Conservation (phyloP, 768 basidiomycete species). For the Tricholoma sp. region DNA sequence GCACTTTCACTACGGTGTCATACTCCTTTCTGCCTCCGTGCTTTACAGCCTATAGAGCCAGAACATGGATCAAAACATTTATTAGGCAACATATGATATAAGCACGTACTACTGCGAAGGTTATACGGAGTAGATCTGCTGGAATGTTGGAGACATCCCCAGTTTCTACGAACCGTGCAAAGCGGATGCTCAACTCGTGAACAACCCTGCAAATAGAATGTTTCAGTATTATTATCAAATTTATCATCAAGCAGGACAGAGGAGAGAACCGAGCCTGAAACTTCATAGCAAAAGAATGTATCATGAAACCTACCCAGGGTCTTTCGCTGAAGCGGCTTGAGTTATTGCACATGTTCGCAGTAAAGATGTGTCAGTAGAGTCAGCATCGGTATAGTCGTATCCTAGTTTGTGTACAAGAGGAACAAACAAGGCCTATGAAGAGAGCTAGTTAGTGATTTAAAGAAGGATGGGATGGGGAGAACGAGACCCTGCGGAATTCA, state of each 20-base stretch:
- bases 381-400: slow-evolving; percentile 63
- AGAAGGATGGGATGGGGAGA: background rate
- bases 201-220: slow-evolving; percentile 47
- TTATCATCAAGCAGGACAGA: background rate
- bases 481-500: slow-evolving; percentile 49
- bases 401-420: slow-evolving; percentile 80
- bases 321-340: slow-evolving; percentile 32
- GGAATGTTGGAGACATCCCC: slow-evolving; percentile 77
- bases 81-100: background rate
- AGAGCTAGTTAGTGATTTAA: background rate
- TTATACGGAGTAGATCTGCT: slow-evolving; percentile 63
- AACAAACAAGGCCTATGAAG: slow-evolving; percentile 50
- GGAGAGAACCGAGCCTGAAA: no score
- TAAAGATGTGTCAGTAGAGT: slow-evolving; percentile 62
- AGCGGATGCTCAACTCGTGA: slow-evolving; percentile 64
- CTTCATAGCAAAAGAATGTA: background rate
- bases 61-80: slow-evolving; percentile 1
- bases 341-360: slow-evolving; percentile 72
- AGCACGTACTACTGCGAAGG: slow-evolving; percentile 45
- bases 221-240: background rate
- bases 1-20: slow-evolving; percentile 62
- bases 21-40: slow-evolving; percentile 74
- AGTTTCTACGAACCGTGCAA: slow-evolving; percentile 62
- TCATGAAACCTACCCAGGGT: slow-evolving; percentile 19
- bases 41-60: slow-evolving; percentile 54